phyloP scores from a whole-genome alignment of 768 basidiomycete species.

The Coprinopsis strossmayeri region DNA sequence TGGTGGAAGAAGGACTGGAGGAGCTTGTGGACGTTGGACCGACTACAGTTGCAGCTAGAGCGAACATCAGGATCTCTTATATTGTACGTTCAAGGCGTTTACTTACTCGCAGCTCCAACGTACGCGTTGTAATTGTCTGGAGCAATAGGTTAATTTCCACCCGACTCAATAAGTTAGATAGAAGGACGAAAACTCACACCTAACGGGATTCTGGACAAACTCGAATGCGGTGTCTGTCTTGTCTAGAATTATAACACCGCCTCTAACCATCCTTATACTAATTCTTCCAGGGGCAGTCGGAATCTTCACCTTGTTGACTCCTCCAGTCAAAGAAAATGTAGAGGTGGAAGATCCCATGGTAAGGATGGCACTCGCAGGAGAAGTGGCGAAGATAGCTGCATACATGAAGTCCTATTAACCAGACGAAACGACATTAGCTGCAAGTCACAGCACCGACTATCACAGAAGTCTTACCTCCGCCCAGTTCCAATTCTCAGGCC shows the following conservation, averaged over 20 bases:
- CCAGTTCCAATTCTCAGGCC: slow-evolving; percentile 46
- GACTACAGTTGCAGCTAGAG: slow-evolving; percentile 5
- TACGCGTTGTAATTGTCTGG: slow-evolving; percentile 62
- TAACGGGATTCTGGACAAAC: slow-evolving; percentile 26
- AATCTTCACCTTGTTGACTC: slow-evolving; percentile 58
- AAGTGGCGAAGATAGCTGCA: slow-evolving; percentile 56
- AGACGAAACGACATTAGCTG: not conserved
- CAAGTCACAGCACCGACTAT: slow-evolving; percentile 8
- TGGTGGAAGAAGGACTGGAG: slow-evolving; percentile 10
- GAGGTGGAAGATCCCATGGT: slow-evolving; percentile 32
- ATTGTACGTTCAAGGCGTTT: not conserved
- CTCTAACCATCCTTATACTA: slow-evolving; percentile 47
- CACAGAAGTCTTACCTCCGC: slow-evolving; percentile 34
- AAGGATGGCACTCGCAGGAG: slow-evolving; percentile 46
- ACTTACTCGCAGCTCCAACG: slow-evolving; percentile 42
- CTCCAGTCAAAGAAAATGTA: slow-evolving; percentile 37
- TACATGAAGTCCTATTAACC: slow-evolving; percentile 49
- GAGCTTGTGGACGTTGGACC: slow-evolving; percentile 9
- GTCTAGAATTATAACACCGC: slow-evolving; percentile 43
- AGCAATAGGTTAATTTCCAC: slow-evolving; percentile 8
- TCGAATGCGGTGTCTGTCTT: slow-evolving; percentile 40
- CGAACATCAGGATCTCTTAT: no score
- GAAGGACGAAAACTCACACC: slow-evolving; percentile 23
- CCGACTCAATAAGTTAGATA: not conserved
- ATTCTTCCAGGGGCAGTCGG: slow-evolving; percentile 50